Evolutionary conservation across 2,329 filamentous ascomycete species (phyloP).

Genomic region (Xylaria sp.): DNA sequence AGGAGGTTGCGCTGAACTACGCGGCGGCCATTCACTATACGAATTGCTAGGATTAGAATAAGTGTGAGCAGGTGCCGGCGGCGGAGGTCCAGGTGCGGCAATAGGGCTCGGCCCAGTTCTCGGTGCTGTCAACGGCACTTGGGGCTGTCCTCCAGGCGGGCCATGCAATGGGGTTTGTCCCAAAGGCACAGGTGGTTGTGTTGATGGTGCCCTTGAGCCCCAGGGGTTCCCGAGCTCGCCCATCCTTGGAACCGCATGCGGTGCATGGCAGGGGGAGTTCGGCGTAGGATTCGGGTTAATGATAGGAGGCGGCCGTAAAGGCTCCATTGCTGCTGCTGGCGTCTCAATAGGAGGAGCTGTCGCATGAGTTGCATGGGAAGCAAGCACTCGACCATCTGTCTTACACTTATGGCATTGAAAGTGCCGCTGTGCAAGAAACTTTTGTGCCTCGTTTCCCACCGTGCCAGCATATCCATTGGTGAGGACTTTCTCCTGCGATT

Average conservation of each 20-base stretch:
- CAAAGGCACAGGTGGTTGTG: constrained; percentile 40
- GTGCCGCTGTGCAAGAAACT: constrained; percentile 68
- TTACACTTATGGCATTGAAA: constrained; percentile 83
- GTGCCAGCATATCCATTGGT: constrained; percentile 63
- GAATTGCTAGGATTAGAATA: constrained; percentile 53
- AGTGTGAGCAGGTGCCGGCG: constrained; percentile 54
- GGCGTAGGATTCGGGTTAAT: constrained; percentile 41
- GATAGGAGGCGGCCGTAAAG: constrained; percentile 44
- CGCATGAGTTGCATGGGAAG: constrained; percentile 51
- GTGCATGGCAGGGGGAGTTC: constrained; percentile 44
- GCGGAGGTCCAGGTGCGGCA: constrained; percentile 51
- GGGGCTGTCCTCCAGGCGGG: constrained; percentile 42
- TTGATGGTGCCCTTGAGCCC: constrained; percentile 40
- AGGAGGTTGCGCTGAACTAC: constrained; percentile 61
- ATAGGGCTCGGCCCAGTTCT: constrained; percentile 49
- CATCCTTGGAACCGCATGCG: constrained; percentile 42
- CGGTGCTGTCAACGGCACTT: constrained; percentile 44
- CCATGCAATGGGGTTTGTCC: constrained; percentile 43
- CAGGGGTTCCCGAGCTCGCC: constrained; percentile 43
- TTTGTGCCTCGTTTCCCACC: constrained; percentile 66
- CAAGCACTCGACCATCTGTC: constrained; percentile 58
- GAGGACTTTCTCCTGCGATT: constrained; percentile 62
- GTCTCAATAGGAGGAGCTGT: constrained; percentile 48
- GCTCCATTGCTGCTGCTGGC: constrained; percentile 46
- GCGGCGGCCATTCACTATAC: constrained; percentile 64